Base-by-base conservation (phyloP, 805 yeast species). In the Pichia ethanolica region DNA sequence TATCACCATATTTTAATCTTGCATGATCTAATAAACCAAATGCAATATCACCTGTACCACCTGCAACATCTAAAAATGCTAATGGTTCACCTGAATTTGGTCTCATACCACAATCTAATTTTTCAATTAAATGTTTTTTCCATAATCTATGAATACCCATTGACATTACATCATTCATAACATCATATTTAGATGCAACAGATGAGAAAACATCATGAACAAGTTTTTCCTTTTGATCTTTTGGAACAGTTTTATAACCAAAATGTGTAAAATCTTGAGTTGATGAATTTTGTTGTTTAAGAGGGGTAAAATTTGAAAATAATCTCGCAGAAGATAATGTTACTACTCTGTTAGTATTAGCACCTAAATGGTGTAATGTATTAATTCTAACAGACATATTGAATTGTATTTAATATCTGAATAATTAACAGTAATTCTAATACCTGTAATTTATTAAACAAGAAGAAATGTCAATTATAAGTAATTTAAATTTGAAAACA, bases 41-140 rank as follows among this genome's bases (percentile, higher is more conserved):
- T 1, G 99, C 99, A 68, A 93, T 91, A 63, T 93, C 99, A 43
- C 99, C 99, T 10, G 98, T 89, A 27, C 99, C 99, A 52, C 99
- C 99, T 30, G 99, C 99, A 50, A 93, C 98, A 67, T 93, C 99
- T 55, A 93, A 75, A 62, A 93, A 91, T 51, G 82, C 79, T 59
- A 93, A 72, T 4, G 97, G 96, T 56, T 83, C 78, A n/a, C 56
- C 55, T 12, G 71, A 65, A 42, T 91, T 95, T 5, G 96, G 91
- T 62, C 98, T 78, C 72, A 81, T 81, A 35, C 99, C 99, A 41
- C 97, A 95, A 63, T 93, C 97, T 49, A 93, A 72, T 56, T 87
- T 81, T 58, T 81, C 76, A 60, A 93, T 89, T 64, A 93, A 85
- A 63, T 90, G 96, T 62, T 79, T 81, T 64, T 93, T 93, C 99